Conservation (phyloP, 305 asterid genomes). For the Solanum hybrid region DNA sequence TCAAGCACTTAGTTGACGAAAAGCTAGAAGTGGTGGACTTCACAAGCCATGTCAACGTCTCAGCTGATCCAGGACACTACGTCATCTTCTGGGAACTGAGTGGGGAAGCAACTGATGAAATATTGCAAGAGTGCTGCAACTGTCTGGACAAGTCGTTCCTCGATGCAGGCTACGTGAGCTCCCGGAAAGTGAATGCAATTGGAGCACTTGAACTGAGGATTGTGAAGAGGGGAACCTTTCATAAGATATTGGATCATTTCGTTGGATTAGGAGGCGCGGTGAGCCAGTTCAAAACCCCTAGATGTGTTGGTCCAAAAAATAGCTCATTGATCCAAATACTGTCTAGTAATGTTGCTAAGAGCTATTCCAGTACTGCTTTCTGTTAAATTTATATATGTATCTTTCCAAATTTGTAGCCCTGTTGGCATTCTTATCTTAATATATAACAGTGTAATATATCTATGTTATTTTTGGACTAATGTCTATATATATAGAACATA, state of each 20-base stretch:
- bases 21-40: slow-evolving; percentile 79
- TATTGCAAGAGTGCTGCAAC: slow-evolving; percentile 68
- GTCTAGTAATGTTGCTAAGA: slow-evolving; percentile 34
- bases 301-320: slow-evolving; percentile 66
- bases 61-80: slow-evolving; percentile 61
- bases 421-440: background rate
- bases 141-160: slow-evolving; percentile 64
- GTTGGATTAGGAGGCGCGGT: slow-evolving; percentile 86
- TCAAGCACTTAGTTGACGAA: slow-evolving; percentile 34
- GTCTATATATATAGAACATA: background rate
- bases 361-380: slow-evolving; percentile 60
- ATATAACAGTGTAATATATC: background rate
- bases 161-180: slow-evolving; percentile 67
- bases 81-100: slow-evolving; percentile 77
- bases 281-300: slow-evolving; percentile 93
- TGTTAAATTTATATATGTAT: background rate
- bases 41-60: slow-evolving; percentile 59
- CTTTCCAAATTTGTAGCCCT: background rate
- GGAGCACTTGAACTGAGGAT: slow-evolving; percentile 63
- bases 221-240: slow-evolving; percentile 64
- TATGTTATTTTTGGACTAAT: background rate
- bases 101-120: slow-evolving; percentile 45
- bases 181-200: slow-evolving; percentile 50
- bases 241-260: slow-evolving; percentile 67
- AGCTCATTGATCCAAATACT: slow-evolving; percentile 48